Percentiles rank a stretch among this genome's conserved stretches.
Evolutionary conservation across 2,329 filamentous ascomycete genomes (phyloP).

Genomic region (Clonostachys byssicola): DNA sequence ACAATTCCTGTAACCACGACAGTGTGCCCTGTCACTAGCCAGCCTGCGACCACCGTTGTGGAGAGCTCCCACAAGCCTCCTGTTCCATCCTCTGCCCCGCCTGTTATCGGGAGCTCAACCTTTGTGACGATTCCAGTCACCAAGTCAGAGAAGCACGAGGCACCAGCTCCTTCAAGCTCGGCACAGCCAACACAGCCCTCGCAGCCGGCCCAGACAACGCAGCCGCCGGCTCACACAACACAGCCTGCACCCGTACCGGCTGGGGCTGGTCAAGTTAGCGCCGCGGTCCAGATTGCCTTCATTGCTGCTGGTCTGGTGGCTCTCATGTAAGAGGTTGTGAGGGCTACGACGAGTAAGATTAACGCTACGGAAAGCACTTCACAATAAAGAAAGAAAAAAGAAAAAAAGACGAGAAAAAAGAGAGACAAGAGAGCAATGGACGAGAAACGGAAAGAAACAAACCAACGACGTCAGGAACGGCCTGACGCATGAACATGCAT

Average conservation of each 20-base stretch:
- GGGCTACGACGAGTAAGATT: too few species aligned
- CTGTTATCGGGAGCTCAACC: neutral
- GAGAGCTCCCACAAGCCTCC: neutral
- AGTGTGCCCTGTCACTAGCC: slow-evolving; percentile 5
- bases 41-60: slow-evolving; percentile 1
- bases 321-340: too few species aligned
- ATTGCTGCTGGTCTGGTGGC: neutral
- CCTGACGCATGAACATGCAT: too few species aligned
- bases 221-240: neutral
- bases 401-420: too few species aligned
- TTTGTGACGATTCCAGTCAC: neutral
- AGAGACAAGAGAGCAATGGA: too few species aligned
- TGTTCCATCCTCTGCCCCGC: neutral
- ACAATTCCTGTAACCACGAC: slow-evolving; percentile 6
- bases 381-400: too few species aligned
- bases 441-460: too few species aligned
- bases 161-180: too few species aligned
- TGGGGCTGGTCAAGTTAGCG: too few species aligned
- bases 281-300: neutral
- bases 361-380: too few species aligned
- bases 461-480: too few species aligned
- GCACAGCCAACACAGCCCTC: neutral
- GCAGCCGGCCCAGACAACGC: neutral
- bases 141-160: neutral
- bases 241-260: neutral